A percentile compares a stretch with the other conserved stretches of the same genome.
These are phyloP conservation scores for Colletotrichum tofieldiae DNA, from an alignment of 2,329 filamentous ascomycete species.

Conservation along the genomic window DNA sequence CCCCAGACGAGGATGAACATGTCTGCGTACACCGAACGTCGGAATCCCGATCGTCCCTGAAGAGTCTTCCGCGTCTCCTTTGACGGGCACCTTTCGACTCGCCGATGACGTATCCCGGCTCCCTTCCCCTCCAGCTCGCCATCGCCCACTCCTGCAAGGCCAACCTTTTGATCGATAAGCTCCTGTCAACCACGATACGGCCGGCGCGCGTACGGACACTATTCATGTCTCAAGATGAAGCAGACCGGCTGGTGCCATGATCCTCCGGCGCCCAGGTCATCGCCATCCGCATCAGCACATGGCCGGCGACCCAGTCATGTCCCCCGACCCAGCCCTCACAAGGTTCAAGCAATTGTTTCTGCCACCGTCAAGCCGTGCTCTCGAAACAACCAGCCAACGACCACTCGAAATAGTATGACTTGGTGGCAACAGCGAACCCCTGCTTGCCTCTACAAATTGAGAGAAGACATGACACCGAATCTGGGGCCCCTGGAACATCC, in stretches of 20 bases:
- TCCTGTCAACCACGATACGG: conserved; percentile 15
- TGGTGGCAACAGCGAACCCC: background rate
- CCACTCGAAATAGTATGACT: background rate
- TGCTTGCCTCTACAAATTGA: background rate
- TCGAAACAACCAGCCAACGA: background rate
- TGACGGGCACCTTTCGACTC: background rate
- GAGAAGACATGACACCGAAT: background rate
- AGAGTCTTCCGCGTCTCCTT: background rate
- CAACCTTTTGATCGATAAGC: conserved; percentile 5
- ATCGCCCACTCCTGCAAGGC: background rate
- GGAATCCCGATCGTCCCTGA: background rate
- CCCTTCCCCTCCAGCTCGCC: background rate
- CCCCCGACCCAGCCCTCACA: background rate
- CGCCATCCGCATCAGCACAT: conserved; percentile 12
- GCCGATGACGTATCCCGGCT: conserved; percentile 16
- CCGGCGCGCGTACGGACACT: conserved; percentile 22
- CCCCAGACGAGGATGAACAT: background rate
- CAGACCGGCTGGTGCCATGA: conserved; percentile 25
- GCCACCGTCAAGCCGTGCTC: background rate
- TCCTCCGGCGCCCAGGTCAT: conserved; percentile 15
- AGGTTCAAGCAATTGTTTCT: background rate
- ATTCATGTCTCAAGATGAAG: conserved; percentile 35
- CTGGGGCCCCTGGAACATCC: background rate
- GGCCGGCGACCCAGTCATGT: conserved; percentile 3
- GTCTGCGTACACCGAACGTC: background rate